These are phyloP conservation scores for Coemansia sp. DNA, from an alignment of 192 early-diverging fungal species.

Conservation along the genomic window DNA sequence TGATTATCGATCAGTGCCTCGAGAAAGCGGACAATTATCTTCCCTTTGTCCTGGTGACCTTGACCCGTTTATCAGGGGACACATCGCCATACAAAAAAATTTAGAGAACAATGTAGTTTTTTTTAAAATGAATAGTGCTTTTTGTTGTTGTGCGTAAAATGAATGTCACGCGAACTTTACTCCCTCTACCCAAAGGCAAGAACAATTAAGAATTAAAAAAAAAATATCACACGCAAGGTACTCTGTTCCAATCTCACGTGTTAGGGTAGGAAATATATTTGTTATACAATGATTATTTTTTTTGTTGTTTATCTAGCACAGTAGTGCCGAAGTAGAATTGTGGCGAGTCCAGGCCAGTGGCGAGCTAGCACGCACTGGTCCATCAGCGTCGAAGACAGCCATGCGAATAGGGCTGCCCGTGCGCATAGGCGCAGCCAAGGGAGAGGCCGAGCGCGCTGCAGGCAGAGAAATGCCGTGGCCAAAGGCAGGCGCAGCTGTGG, in stretches of 20 bases:
- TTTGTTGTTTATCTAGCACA: slow-evolving; percentile 25
- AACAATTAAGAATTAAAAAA: not conserved
- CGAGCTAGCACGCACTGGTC: slow-evolving; percentile 39
- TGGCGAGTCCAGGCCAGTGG: slow-evolving; percentile 47
- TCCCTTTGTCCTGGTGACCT: not conserved
- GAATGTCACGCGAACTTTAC: not conserved
- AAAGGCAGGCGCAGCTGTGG: slow-evolving; percentile 5
- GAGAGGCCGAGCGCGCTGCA: slow-evolving; percentile 2
- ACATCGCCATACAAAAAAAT: not conserved
- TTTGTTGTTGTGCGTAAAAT: not conserved
- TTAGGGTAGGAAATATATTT: not conserved
- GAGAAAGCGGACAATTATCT: not conserved
- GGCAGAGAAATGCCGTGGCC: slow-evolving; percentile 2
- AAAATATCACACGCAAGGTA: not conserved
- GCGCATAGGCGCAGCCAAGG: slow-evolving; percentile 29
- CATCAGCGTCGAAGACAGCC: slow-evolving; percentile 39
- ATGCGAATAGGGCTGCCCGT: slow-evolving; percentile 38
- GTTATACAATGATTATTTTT: not conserved
- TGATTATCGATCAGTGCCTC: no score
- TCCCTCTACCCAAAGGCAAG: not conserved
- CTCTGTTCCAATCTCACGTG: not conserved
- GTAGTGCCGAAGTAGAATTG: slow-evolving; percentile 30
- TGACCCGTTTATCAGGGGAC: not conserved
- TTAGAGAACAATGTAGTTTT: not conserved
- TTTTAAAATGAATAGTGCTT: not conserved